Conservation (phyloP, 2,329 filamentous ascomycete genomes). For the Aureobasidium sp. region DNA sequence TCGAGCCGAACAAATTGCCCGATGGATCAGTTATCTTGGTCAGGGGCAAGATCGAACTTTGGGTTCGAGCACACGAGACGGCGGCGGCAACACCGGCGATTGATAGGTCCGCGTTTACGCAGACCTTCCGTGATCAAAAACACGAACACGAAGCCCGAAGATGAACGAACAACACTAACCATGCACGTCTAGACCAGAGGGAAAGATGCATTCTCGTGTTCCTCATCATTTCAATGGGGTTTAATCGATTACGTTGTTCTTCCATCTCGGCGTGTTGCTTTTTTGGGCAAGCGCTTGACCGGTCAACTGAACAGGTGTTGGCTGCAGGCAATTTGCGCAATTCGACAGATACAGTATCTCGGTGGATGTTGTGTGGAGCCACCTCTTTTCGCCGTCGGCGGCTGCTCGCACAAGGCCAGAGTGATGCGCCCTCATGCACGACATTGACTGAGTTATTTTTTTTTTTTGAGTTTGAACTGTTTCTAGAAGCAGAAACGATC, state of each 20-base stretch:
- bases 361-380: not conserved
- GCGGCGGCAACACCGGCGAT: conserved; percentile 55
- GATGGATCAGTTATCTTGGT: conserved; percentile 44
- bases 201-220: not conserved
- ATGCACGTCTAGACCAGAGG: conserved; percentile 2
- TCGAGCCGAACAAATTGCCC: conserved; percentile 45
- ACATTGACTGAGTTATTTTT: not conserved
- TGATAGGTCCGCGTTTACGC: conserved; percentile 64
- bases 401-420: not conserved
- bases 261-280: not conserved
- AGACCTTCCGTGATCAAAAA: conserved; percentile 31
- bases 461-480: conserved; percentile 1
- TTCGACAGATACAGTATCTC: not conserved
- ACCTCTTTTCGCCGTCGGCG: conserved; percentile 1
- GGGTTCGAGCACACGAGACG: conserved; percentile 55
- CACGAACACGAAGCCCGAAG: not conserved
- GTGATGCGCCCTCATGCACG: not conserved
- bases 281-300: not conserved
- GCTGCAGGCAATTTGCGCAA: conserved; percentile 2
- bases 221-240: not conserved
- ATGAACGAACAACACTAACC: not conserved
- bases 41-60: conserved; percentile 54
- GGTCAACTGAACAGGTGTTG: not conserved
- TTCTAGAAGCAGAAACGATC: not conserved
- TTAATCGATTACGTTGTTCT: not conserved